Base-by-base conservation (phyloP, 805 yeast genomes). In the Kazachstania viticola region DNA sequence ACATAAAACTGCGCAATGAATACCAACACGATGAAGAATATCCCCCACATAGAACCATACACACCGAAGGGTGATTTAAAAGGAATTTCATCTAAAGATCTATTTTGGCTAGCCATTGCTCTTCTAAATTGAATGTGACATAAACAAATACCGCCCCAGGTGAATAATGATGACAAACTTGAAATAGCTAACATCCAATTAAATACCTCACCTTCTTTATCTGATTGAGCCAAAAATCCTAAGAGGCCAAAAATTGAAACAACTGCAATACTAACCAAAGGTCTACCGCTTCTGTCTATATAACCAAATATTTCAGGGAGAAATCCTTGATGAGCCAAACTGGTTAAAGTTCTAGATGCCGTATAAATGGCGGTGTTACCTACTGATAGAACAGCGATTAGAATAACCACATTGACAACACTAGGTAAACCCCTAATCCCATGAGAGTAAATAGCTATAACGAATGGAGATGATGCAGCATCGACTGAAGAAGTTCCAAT, bases 1-100 rank as follows among this genome's bases (percentile, higher is more conserved):
- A 77, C 66, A 83, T 88, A 83, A 64, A 83, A 80, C 59, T 80
- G 87, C 19, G 85, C 82, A 35, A 71, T 60, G 37, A 84, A 62
- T 39, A 82, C 75, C 34, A 78, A 53, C 21, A 67, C 24, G 51
- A 75, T 75, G 48, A 84, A 57, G 17, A 57, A 36, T 13, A 71
- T 47, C 33, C 91, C 93, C 51, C 69, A 69, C 38, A 50, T 53
- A 1, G 93, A 76, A 29, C 93, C 93, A 43, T 51, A 59, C 19
- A 75, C 56, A 44, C 94, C 94, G 25, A 69, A 62, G 36, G 74
- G 78, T 4, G 94, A 68, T 28, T 62, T 64, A 58, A 71, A 83
- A 0, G 77, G 65, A 31, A 82, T 61, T 54, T 82, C 91, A 36
- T 71, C 73, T 8, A 75, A 60, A n/a, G 63, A 52, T 61, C 87